These are phyloP conservation scores for Phytopythium vexans DNA, from an alignment of 352 stramenopile species.

Conservation along the genomic window DNA sequence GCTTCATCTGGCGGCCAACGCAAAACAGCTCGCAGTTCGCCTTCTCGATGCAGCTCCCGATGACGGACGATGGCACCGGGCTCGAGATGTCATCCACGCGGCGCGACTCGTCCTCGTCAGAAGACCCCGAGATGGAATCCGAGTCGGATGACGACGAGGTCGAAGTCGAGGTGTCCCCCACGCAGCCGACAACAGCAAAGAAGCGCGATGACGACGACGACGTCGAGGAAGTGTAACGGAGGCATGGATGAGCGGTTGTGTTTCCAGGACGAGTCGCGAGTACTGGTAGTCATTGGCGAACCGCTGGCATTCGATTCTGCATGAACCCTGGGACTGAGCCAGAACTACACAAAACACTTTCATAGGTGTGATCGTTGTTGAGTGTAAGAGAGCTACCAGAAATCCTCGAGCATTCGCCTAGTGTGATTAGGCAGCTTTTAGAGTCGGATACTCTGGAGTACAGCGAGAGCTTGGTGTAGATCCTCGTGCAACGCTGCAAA, in stretches of 20 bases:
- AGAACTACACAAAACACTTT: too few species aligned
- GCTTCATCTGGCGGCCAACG: constrained; percentile 87
- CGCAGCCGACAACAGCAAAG: constrained; percentile 19
- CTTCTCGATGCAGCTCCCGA: constrained; percentile 80
- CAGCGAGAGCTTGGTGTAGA: too few species aligned
- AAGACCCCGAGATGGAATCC: constrained; percentile 52
- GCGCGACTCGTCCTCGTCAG: constrained; percentile 40
- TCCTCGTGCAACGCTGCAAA: too few species aligned
- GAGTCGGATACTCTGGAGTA: too few species aligned
- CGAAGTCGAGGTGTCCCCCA: constrained; percentile 24
- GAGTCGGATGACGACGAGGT: constrained; percentile 69
- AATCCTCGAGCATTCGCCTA: too few species aligned
- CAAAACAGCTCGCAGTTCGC: constrained; percentile 84
- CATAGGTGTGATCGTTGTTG: too few species aligned
- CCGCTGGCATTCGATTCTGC: neutral
- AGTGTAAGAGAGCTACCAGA: too few species aligned
- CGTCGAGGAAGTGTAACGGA: constrained; percentile 37
- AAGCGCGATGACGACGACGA: constrained; percentile 45
- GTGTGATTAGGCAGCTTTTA: too few species aligned
- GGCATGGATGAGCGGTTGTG: constrained; percentile 1
- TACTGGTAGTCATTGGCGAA: neutral
- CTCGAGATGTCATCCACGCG: constrained; percentile 63
- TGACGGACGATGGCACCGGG: constrained; percentile 57
- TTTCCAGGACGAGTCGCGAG: constrained; percentile 1
- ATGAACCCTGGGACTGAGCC: neutral